These are phyloP conservation scores for Rhypophila decipiens DNA, from an alignment of 495 filamentous ascomycete species.

Conservation along the genomic window DNA sequence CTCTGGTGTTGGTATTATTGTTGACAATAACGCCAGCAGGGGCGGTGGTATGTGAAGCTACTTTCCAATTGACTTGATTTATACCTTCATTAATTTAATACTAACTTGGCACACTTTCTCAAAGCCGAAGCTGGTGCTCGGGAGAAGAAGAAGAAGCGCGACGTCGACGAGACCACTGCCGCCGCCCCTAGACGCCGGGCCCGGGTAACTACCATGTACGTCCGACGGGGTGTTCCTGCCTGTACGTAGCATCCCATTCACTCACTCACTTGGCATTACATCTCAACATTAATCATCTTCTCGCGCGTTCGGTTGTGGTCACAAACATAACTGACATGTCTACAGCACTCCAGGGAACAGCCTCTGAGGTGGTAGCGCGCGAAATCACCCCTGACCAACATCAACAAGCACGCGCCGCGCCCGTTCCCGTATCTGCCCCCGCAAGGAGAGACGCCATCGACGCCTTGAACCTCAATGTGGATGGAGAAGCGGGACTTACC, in stretches of 20 bases:
- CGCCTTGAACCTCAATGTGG: constrained; percentile 43
- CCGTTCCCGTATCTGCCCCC: constrained; percentile 12
- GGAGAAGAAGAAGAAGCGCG: constrained; percentile 21
- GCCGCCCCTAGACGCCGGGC: constrained; percentile 30
- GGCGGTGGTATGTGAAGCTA: constrained; percentile 16
- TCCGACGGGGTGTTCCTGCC: constrained; percentile 38
- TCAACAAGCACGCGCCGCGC: no score
- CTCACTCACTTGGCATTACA: not conserved
- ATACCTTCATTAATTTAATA: not conserved
- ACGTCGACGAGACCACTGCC: constrained; percentile 19
- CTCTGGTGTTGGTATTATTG: constrained; percentile 43
- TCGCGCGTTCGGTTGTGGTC: not conserved
- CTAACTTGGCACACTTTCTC: not conserved
- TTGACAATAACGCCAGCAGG: constrained; percentile 36
- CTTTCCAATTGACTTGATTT: not conserved
- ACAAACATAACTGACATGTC: constrained; percentile 7
- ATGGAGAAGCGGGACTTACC: constrained; percentile 39
- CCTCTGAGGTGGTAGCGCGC: constrained; percentile 20
- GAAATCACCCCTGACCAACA: constrained; percentile 20
- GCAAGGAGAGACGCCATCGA: constrained; percentile 32
- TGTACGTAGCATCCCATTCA: constrained; percentile 33
- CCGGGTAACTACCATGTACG: constrained; percentile 46
- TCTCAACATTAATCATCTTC: not conserved
- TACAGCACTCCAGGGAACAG: constrained; percentile 30
- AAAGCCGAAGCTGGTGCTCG: constrained; percentile 2